phyloP scores from a whole-genome alignment of 495 filamentous ascomycete species.

The Penicillium maclennaniae region DNA sequence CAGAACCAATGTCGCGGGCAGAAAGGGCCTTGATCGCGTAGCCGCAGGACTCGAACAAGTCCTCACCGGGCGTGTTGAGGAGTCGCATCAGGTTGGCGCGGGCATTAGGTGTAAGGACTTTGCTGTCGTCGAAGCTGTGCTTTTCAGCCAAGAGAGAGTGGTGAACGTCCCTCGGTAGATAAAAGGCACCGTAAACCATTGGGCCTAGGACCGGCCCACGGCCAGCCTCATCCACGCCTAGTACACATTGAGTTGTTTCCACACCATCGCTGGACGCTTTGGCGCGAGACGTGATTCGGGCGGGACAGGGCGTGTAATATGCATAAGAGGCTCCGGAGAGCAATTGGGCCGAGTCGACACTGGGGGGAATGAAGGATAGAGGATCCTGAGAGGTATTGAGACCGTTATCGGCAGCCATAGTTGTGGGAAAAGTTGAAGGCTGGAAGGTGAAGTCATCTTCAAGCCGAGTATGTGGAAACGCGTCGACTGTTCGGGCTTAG shows the following conservation, averaged over 20 bases:
- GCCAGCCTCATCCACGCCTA: constrained; percentile 95
- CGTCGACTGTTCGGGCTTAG: constrained; percentile 43
- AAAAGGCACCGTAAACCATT: constrained; percentile 95
- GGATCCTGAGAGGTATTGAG: constrained; percentile 5
- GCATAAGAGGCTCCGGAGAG: constrained; percentile 74
- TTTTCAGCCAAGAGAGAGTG: constrained; percentile 66
- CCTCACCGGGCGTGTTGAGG: constrained; percentile 62
- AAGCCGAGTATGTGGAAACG: constrained; percentile 25
- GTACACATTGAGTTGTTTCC: constrained; percentile 52
- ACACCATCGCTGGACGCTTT: constrained; percentile 13
- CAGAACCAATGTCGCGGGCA: constrained; percentile 74
- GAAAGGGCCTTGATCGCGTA: constrained; percentile 81
- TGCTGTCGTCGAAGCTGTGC: constrained; percentile 89
- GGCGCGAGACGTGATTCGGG: constrained; percentile 41
- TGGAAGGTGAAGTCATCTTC: neutral
- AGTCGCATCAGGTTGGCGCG: constrained; percentile 71
- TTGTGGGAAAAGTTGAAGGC: neutral
- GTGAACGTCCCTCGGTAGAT: constrained; percentile 66
- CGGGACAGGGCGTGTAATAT: constrained; percentile 71
- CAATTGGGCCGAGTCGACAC: constrained; percentile 58
- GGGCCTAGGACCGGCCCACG: constrained; percentile 92
- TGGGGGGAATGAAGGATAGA: constrained; percentile 69
- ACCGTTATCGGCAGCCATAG: constrained; percentile 2
- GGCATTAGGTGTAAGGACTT: constrained; percentile 70
- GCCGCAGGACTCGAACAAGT: constrained; percentile 67